Base-by-base conservation (phyloP, 371 early-diverging fungal species). In the Actinomucor elegans region DNA sequence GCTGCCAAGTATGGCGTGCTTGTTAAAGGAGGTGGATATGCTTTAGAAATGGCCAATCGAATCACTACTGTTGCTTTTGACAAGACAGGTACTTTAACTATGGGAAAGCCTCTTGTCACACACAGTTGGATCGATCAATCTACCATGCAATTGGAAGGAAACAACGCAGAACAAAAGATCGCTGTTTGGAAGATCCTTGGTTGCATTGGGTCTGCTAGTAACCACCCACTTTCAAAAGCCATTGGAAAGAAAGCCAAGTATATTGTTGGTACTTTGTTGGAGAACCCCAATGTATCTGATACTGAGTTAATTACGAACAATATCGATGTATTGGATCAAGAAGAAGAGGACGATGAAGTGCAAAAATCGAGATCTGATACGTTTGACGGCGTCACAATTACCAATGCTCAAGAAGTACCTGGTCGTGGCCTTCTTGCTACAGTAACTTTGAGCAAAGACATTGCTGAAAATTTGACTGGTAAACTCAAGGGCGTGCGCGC, bases 21-120 rank as follows among this genome's bases (percentile, higher is more conserved):
- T 14, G 73, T 75, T 14, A 79, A 79, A 55, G 79, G 79, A 8
- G 79, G 79, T 17, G 79, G 64, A 9, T 58, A 75, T 52, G 75
- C 75, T 10, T 52, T 79, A 10, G 79, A 79, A 52, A 82, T 85
- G 78, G 92, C 92, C 12, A 97, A 94, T 45, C 89, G 91, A 54
- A 81, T 97, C 35, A 89, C 94, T 55, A 89, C 96, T 2, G 90
- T 96, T 54, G 95, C 93, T 44, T 98, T 94, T 77, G 93, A 92
- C 69, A 92, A 92, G 67, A 92, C 93, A 1, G 93, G 93, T 7
- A 92, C 93, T 0, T 51, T 92, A 41, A 92, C 93, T 3, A 67
- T 75, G 5, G 88, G 88, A 17, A 83, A 83, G 31, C 80, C 82
- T 35, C 57, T 63, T 8, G 81, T 85, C 27, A 73, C 80, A 2